A percentile compares a stretch with the other conserved stretches of the same genome.
phyloP scores from a whole-genome alignment of 1,139 yeast species.

The Hansenula sp. region DNA sequence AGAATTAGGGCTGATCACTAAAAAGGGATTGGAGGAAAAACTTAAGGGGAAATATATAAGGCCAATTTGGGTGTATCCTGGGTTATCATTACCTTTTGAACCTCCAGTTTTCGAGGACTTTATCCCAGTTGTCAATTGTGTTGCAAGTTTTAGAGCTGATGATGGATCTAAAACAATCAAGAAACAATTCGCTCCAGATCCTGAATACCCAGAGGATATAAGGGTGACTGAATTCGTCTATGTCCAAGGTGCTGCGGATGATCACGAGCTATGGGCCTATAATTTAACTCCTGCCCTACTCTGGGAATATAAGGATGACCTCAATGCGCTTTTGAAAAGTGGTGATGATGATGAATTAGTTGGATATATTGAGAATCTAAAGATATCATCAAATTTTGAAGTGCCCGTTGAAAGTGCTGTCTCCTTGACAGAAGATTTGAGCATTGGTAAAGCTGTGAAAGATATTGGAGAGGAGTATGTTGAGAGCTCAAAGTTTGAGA shows the following conservation, averaged over 20 bases:
- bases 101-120: slow-evolving; percentile 24
- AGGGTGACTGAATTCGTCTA: slow-evolving; percentile 44
- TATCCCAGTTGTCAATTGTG: slow-evolving; percentile 49
- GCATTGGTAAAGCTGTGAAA: slow-evolving; percentile 13
- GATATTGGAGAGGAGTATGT: slow-evolving; percentile 4
- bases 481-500: background rate
- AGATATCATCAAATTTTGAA: slow-evolving; percentile 2
- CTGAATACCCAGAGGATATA: background rate
- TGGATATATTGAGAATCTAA: slow-evolving; percentile 14
- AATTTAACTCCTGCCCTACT: slow-evolving; percentile 50
- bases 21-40: slow-evolving; percentile 27
- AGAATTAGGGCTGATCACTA: slow-evolving; percentile 34
- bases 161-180: slow-evolving; percentile 45
- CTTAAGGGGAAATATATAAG: slow-evolving; percentile 47
- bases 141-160: slow-evolving; percentile 59
- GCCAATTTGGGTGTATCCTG: slow-evolving; percentile 74
- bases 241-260: slow-evolving; percentile 93
- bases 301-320: slow-evolving; percentile 41
- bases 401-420: slow-evolving; percentile 7
- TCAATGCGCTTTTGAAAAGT: slow-evolving; percentile 30
- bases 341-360: slow-evolving; percentile 29
- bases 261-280: slow-evolving; percentile 82
- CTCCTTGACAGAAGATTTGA: slow-evolving; percentile 7
- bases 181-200: background rate
- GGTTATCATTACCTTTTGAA: slow-evolving; percentile 30